Base-by-base conservation (phyloP, 768 basidiomycete genomes). In the Boletus speciosus region DNA sequence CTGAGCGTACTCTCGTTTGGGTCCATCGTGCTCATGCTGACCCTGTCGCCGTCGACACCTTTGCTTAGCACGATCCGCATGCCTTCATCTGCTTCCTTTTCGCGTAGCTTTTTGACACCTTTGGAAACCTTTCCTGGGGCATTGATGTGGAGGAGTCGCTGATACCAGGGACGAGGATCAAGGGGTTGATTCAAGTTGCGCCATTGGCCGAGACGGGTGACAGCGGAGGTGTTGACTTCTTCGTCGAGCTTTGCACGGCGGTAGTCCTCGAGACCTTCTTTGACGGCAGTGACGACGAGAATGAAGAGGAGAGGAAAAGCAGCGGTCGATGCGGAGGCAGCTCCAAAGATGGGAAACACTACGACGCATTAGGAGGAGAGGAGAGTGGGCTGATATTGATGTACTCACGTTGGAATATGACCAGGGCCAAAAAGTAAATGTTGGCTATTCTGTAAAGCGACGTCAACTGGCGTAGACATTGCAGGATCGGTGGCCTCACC, bases 181-280 rank as follows among this genome's bases (percentile, higher is more conserved):
- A 69, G 75, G 0, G 88, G 89, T 54, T 88, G 86, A 64, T 98
- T 99, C 23, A 93, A 83, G 68, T 99, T 98, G 52, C 78, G 79
- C 92, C 93, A 97, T 40, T 88, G 82, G 6, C 84, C 85, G 11
- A 99, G 81, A 59, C 91, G 91, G 1, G 94, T 98, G 12, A 89
- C 86, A 4, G 95, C 91, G 0, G 90, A 93, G 49, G 85, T 97
- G 74, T 99, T 99, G 60, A 98, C 95, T 64, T 93, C 85, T 56
- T 97, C 89, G 68, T 99, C 96, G 38, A 95, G 78, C 9, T 72
- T 62, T 10, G 88, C 88, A 47, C 96, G 85, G n/a, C 95, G 85
- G 67, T 92, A 95, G 72, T 99, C 96, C 73, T 98, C 96, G 34
- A 98, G 76, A 7, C 88, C 96, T 67, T 99, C 96, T 72, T 98